Evolutionary conservation across 2,329 filamentous ascomycete species (phyloP).

Genomic region (Dothideomycetes sp.): DNA sequence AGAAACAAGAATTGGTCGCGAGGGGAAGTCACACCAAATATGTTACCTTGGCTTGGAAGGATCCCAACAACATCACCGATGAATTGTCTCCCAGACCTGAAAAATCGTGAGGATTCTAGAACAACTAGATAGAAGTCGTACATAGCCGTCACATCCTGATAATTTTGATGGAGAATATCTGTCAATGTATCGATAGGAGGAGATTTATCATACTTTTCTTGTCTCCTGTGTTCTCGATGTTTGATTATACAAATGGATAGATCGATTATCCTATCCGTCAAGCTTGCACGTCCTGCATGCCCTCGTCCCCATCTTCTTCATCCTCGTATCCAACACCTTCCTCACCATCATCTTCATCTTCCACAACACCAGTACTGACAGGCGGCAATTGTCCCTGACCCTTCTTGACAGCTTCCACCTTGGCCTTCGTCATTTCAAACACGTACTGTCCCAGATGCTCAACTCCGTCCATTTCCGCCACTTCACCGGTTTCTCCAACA

Average conservation of each 20-base stretch:
- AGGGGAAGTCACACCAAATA: conserved; percentile 60
- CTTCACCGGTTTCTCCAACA: conserved; percentile 43
- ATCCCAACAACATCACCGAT: conserved; percentile 52
- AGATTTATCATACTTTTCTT: neutral
- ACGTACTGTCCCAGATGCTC: conserved; percentile 96
- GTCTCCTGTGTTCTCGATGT: neutral
- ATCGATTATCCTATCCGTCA: no score
- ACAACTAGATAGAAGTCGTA: neutral
- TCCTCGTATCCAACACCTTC: conserved; percentile 29
- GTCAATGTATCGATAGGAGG: no score
- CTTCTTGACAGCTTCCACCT: conserved; percentile 49
- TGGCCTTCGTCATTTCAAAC: conserved; percentile 83
- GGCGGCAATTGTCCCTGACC: conserved; percentile 26
- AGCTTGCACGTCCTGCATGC: conserved; percentile 19
- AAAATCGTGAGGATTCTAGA: conserved; percentile 12
- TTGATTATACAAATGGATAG: no score
- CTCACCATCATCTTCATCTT: conserved; percentile 18
- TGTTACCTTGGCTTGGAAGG: conserved; percentile 52
- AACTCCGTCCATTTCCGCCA: conserved; percentile 74
- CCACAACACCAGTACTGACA: conserved; percentile 27
- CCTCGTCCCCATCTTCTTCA: conserved; percentile 27
- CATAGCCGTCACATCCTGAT: no score
- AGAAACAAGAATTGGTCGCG: conserved; percentile 50
- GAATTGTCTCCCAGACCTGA: conserved; percentile 39
- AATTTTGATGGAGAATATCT: no score